Percentiles rank a stretch among this genome's conserved stretches.
Evolutionary conservation across 768 basidiomycete species (phyloP).

Genomic region (Lyophyllum semitale): DNA sequence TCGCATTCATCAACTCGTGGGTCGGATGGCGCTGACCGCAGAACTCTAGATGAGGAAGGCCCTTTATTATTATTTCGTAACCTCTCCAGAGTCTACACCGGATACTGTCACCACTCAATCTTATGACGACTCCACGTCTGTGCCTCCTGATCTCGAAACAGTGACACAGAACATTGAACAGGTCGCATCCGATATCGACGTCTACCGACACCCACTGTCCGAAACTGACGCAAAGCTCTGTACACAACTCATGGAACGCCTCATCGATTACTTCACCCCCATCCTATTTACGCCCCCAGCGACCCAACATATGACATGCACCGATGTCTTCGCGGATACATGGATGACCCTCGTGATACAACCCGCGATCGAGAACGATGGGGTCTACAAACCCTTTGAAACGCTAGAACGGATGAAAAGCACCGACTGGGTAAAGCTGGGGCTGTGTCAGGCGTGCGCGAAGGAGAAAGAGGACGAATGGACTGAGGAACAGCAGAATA

Average conservation of each 20-base stretch:
- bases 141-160: conserved; percentile 10
- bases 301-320: conserved; percentile 75
- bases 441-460: conserved; percentile 63
- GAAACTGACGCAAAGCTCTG: conserved; percentile 40
- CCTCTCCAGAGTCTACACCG: conserved; percentile 23
- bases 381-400: conserved; percentile 73
- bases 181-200: background rate
- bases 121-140: background rate
- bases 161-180: conserved; percentile 1
- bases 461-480: conserved; percentile 65
- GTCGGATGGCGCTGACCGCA: background rate
- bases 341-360: conserved; percentile 76
- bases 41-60: conserved; percentile 56
- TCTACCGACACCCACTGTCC: conserved; percentile 25
- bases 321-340: conserved; percentile 66
- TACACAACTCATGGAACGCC: conserved; percentile 46
- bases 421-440: conserved; percentile 59
- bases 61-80: conserved; percentile 66
- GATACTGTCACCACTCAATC: conserved; percentile 7
- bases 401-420: conserved; percentile 61
- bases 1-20: background rate
- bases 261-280: conserved; percentile 69
- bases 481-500: conserved; percentile 59
- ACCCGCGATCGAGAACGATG: conserved; percentile 57
- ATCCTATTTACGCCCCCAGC: too few relatives aligned